Evolutionary conservation across 2,329 filamentous ascomycete species (phyloP), one percentile per base, ranked within the genome.

Genomic region (Calonectria crousiana): DNA sequence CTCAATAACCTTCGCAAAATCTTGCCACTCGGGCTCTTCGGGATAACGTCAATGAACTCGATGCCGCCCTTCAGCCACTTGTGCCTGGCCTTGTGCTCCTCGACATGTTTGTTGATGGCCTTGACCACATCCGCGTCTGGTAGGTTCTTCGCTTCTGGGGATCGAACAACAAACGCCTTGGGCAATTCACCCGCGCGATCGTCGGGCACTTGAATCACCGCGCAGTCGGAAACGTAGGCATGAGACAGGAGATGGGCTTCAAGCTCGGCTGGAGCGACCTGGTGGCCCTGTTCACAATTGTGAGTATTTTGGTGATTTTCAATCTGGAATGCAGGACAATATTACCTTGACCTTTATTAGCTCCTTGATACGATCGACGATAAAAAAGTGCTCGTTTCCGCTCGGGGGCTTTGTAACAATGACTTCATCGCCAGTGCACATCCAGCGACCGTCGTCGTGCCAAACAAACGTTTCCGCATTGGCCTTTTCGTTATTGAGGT

Each of bases 351-450:
- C 93, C 82, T 95, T 95, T 85, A 95, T 95, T 60, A 94, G 85
- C 81, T 95, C 91, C 78, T 90, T 89, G 72, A 88, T 83, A 20
- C 95, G 91, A 82, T 98, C 95, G 1, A 95, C 93, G 73, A 98
- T 93, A 82, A 95, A 93, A 60, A 98, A 82, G 81, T 98, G 95
- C 83, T 98, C 95, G 76, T 93, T 86, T 3, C 94, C 95, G 1
- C 87, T 86, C 0, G 90, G 89, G 9, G 91, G 87, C 79, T 90
- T 89, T 4, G 89, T 88, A 18, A 97, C 86, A 3, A 96, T 86
- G 0, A 93, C 95, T 82, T 97, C 94, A 80, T 98, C 95, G 9
- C 95, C 95, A 0, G 95, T 98, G 47, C 90, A 91, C 88, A 97
- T 91, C 91, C 95, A 96, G 76, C 91, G 85, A 13, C 92, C 91